phyloP scores from a whole-genome alignment of 2,329 filamentous ascomycete species.

The Proliferodiscus dingleyae region DNA sequence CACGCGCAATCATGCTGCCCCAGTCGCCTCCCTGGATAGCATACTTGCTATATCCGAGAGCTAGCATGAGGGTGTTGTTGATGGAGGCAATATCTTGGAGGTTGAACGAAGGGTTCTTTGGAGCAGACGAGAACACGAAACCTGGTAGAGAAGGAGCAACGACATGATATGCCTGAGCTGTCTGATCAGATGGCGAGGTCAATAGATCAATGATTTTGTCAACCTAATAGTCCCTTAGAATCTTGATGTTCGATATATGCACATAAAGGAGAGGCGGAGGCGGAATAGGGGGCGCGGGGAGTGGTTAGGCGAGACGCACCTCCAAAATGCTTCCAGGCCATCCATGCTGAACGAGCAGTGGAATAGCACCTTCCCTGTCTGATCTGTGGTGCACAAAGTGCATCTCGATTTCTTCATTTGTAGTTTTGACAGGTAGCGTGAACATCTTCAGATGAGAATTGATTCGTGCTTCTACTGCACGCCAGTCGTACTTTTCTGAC shows the following conservation, averaged over 20 bases:
- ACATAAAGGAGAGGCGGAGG: too few species aligned
- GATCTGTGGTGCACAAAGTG: constrained; percentile 61
- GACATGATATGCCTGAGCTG: constrained; percentile 40
- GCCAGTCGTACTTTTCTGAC: constrained; percentile 29
- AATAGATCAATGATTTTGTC: constrained; percentile 33
- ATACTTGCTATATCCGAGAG: constrained; percentile 60
- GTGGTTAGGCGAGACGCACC: too few species aligned
- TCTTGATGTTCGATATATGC: constrained; percentile 33
- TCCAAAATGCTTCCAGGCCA: constrained; percentile 66
- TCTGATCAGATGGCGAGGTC: constrained; percentile 23
- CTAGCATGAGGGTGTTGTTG: constrained; percentile 62
- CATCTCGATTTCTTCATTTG: constrained; percentile 43
- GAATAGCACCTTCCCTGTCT: constrained; percentile 38
- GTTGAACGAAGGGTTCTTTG: constrained; percentile 27
- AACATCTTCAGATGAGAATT: constrained; percentile 29
- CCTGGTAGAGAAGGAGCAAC: constrained; percentile 52
- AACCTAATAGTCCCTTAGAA: constrained; percentile 24
- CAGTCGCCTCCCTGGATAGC: constrained; percentile 64
- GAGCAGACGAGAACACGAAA: constrained; percentile 41
- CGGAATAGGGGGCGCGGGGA: too few species aligned
- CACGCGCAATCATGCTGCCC: constrained; percentile 59
- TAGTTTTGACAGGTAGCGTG: constrained; percentile 25
- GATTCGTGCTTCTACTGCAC: constrained; percentile 24
- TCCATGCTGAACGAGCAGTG: constrained; percentile 39
- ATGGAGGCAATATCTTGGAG: constrained; percentile 44